Evolutionary conservation across 1,139 yeast species (phyloP), one percentile per base, ranked within the genome.

Genomic region (Pichia norvegensis): DNA sequence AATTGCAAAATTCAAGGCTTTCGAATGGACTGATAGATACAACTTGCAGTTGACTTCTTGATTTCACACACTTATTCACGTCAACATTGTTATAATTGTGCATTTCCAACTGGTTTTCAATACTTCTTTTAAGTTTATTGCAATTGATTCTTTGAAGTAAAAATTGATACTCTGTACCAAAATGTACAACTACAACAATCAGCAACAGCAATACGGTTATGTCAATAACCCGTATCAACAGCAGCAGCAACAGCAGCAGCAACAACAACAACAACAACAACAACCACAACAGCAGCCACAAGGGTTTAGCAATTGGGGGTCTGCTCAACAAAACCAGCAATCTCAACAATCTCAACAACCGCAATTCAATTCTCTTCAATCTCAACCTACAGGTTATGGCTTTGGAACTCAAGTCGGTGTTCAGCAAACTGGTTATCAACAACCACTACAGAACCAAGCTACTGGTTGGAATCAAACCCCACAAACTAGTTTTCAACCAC

Each of bases 361-460:
- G 8, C 44, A 38, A 22, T 40, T 40, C 9, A 46, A 43, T 20
- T 48, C 62, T 22, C 17, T 63, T 43, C 58, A 58, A 51, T 43
- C 55, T 10, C 64, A 59, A 48, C 59, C 58, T 8, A 60, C 64
- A 2, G 63, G 62, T 5, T 57, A 47, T 44, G 61, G 58, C 1
- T 57, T 55, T 48, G 60, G 59, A 22, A 29, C 53, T 21, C 56
- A 51, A 42, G 25, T 38, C 16, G 35, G 16, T 8, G 5, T 20
- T 7, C 39, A 36, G n/a, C 29, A 14, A 23, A 36, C 39, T 14
- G 39, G 39, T 7, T 41, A 36, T 13, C 53, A 43, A 20, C 58
- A 50, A 38, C 46, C 47, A 5, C 45, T 38, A 8, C 54, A 45
- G 27, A 21, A 60, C 14, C 68, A 65, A 49, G 56, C 43, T 11